These are phyloP conservation scores for Hemisphaericaspora lyxosophila DNA, from an alignment of 1,139 yeast species.

Conservation along the genomic window DNA sequence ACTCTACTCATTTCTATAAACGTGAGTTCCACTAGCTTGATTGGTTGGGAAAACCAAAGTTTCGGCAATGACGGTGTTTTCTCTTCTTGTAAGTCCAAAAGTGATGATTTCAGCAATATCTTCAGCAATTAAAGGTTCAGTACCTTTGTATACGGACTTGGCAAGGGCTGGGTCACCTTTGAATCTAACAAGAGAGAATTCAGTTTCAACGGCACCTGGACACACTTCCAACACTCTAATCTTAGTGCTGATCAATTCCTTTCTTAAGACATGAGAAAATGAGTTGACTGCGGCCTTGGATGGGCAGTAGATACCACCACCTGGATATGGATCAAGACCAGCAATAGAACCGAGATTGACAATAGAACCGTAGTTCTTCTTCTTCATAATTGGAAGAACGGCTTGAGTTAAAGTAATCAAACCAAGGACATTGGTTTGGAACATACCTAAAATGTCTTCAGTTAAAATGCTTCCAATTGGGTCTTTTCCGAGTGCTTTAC, in stretches of 20 bases:
- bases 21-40: slow-evolving; percentile 73
- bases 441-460: slow-evolving; percentile 39
- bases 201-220: slow-evolving; percentile 90
- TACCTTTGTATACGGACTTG: slow-evolving; percentile 68
- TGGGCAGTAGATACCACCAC: slow-evolving; percentile 87
- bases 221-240: slow-evolving; percentile 81
- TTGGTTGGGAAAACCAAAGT: slow-evolving; percentile 72
- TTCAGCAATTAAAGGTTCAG: slow-evolving; percentile 70
- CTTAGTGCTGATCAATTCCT: slow-evolving; percentile 70
- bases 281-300: slow-evolving; percentile 80
- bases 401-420: slow-evolving; percentile 42
- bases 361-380: slow-evolving; percentile 67
- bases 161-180: slow-evolving; percentile 71
- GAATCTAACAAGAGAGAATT: slow-evolving; percentile 74
- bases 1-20: slow-evolving; percentile 25
- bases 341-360: slow-evolving; percentile 86
- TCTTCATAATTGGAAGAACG: slow-evolving; percentile 42
- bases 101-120: slow-evolving; percentile 84
- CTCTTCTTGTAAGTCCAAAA: slow-evolving; percentile 67
- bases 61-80: slow-evolving; percentile 78
- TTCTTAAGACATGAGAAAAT: slow-evolving; percentile 73
- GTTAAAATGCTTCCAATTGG: slow-evolving; percentile 33
- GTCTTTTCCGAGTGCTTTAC: slow-evolving; percentile 44
- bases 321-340: slow-evolving; percentile 84
- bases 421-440: slow-evolving; percentile 44